These are phyloP conservation scores for Penicillium chermesinum DNA, from an alignment of 495 filamentous ascomycete species.

Conservation along the genomic window DNA sequence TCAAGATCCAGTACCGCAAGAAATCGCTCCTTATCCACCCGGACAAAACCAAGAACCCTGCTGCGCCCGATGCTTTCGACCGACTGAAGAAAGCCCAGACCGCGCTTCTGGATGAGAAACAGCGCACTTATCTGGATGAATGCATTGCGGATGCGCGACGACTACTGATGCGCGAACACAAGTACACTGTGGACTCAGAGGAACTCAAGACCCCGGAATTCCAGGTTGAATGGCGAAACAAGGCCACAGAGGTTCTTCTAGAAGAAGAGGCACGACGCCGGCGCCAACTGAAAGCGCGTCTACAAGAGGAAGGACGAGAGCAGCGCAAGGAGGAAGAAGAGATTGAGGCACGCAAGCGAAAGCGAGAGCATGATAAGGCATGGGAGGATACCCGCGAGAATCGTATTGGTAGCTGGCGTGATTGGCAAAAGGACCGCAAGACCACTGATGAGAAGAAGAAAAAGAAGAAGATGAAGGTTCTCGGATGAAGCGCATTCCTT, in stretches of 20 bases:
- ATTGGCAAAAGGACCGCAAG: conserved; percentile 70
- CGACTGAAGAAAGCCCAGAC: conserved; percentile 91
- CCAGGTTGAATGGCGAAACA: conserved; percentile 77
- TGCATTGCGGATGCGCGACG: conserved; percentile 93
- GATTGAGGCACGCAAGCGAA: conserved; percentile 77
- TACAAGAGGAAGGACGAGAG: conserved; percentile 95
- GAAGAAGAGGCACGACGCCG: conserved; percentile 84
- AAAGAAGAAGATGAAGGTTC: conserved; percentile 95
- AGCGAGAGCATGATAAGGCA: conserved; percentile 83
- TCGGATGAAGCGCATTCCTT: conserved; percentile 38
- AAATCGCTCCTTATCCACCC: conserved; percentile 98
- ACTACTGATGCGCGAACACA: conserved; percentile 87
- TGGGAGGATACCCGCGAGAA: conserved; percentile 93
- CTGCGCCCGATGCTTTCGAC: conserved; percentile 93
- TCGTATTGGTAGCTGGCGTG: conserved; percentile 90
- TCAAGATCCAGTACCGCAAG: conserved; percentile 87
- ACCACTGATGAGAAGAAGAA: conserved; percentile 54
- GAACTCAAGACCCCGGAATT: conserved; percentile 78
- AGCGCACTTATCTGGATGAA: conserved; percentile 80
- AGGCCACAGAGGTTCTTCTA: conserved; percentile 86
- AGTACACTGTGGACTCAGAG: conserved; percentile 81
- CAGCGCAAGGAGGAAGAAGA: conserved; percentile 86
- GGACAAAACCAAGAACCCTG: conserved; percentile 91
- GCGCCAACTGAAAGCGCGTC: conserved; percentile 83
- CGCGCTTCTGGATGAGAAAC: conserved; percentile 88